phyloP scores from a whole-genome alignment of 257 asterid species.

The Ballota nigra region DNA sequence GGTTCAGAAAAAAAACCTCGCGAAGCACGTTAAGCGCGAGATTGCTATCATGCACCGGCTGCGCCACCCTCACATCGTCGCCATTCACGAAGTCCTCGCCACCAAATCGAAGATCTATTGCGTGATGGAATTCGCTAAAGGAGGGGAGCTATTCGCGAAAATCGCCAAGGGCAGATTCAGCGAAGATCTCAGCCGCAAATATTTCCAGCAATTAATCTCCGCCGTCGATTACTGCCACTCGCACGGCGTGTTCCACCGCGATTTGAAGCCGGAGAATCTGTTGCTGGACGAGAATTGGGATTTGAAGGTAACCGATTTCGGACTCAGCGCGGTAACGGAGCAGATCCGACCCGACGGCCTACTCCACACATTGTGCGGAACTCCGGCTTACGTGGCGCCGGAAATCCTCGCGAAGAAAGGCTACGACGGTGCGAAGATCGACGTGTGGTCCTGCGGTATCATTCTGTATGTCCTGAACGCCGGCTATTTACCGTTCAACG shows the following conservation, averaged over 20 bases:
- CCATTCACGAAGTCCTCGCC: conserved; percentile 67
- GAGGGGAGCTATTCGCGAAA: conserved; percentile 71
- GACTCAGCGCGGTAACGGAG: conserved; percentile 68
- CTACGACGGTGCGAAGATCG: conserved; percentile 70
- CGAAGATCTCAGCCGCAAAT: conserved; percentile 79
- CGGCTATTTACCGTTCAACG: conserved; percentile 74
- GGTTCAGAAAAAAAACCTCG: conserved; percentile 40
- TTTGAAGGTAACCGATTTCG: conserved; percentile 73
- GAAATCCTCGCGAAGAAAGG: conserved; percentile 72
- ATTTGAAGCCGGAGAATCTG: conserved; percentile 73
- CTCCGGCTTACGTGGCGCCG: conserved; percentile 92
- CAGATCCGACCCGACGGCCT: conserved; percentile 65
- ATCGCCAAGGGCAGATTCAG: conserved; percentile 61
- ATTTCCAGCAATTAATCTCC: conserved; percentile 71
- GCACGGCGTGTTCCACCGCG: conserved; percentile 84
- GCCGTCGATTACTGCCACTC: conserved; percentile 76
- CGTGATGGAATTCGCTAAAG: conserved; percentile 76
- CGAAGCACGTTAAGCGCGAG: conserved; percentile 56
- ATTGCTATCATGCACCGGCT: conserved; percentile 67
- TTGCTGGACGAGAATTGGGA: conserved; percentile 70
- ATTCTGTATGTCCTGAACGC: conserved; percentile 60
- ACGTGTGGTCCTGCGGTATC: conserved; percentile 83
- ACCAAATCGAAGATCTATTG: conserved; percentile 63
- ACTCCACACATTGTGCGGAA: conserved; percentile 76
- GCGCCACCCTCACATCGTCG: conserved; percentile 76